Percentiles rank a stretch among this genome's conserved stretches.
Evolutionary conservation across 305 asterid genomes (phyloP).

Genomic region (Fraxinus ornus): DNA sequence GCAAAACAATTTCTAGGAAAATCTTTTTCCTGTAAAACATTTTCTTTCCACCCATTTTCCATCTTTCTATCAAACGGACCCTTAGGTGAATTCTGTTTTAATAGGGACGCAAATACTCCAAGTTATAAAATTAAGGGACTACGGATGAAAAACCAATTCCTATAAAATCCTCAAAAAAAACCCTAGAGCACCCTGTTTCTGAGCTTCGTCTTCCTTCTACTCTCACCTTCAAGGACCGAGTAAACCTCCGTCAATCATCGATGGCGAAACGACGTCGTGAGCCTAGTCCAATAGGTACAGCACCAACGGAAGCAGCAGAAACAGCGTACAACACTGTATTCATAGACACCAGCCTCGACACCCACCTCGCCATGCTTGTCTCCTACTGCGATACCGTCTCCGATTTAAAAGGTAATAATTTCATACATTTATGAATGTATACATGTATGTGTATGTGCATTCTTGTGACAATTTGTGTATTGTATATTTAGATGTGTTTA

Average conservation of each 20-base stretch:
- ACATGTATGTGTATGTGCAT: background rate
- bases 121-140: background rate
- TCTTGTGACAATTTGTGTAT: background rate
- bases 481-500: background rate
- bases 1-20: too few relatives aligned
- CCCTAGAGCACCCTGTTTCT: conserved; percentile 20
- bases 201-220: background rate
- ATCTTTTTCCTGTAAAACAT: too few relatives aligned
- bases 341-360: conserved; percentile 67
- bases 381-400: conserved; percentile 47
- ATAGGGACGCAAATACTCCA: background rate
- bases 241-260: background rate
- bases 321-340: conserved; percentile 32
- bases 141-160: background rate
- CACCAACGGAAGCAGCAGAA: conserved; percentile 11
- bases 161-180: conserved; percentile 16
- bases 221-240: background rate
- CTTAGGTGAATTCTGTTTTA: too few relatives aligned
- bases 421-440: background rate
- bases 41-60: too few relatives aligned
- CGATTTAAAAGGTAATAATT: conserved; percentile 53
- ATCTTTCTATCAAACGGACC: too few relatives aligned
- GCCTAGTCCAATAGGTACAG: conserved; percentile 25
- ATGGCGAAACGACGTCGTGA: conserved; percentile 52
- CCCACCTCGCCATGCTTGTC: conserved; percentile 50